Evolutionary conservation across 2,329 filamentous ascomycete genomes (phyloP).

Genomic region (Xylaria arbuscula): DNA sequence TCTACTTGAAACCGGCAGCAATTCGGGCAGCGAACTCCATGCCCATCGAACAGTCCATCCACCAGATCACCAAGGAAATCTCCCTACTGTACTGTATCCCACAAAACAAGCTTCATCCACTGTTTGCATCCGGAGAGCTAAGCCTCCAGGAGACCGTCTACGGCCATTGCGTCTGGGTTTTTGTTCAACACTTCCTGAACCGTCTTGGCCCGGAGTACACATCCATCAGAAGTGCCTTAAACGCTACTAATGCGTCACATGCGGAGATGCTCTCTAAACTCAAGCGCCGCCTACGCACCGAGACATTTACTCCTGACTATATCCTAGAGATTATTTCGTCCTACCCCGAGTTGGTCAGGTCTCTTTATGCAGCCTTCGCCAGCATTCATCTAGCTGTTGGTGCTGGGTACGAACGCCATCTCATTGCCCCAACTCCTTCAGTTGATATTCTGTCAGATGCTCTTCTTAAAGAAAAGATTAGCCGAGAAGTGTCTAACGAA

Average conservation of each 20-base stretch:
- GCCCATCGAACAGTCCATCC: conserved; percentile 91
- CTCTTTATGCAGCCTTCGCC: conserved; percentile 91
- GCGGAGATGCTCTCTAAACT: conserved; percentile 90
- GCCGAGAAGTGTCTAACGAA: conserved; percentile 85
- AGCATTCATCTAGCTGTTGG: conserved; percentile 77
- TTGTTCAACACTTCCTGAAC: conserved; percentile 98
- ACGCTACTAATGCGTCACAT: conserved; percentile 83
- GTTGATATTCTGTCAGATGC: conserved; percentile 79
- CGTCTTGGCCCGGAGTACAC: conserved; percentile 92
- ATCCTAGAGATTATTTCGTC: conserved; percentile 96
- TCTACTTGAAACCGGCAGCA: conserved; percentile 84
- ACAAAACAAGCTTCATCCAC: conserved; percentile 92
- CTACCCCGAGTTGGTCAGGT: conserved; percentile 87
- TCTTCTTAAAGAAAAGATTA: conserved; percentile 79
- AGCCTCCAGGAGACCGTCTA: conserved; percentile 98
- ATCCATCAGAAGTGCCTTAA: conserved; percentile 83
- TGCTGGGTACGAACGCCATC: conserved; percentile 61
- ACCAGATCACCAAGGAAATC: conserved; percentile 99
- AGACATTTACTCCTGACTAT: conserved; percentile 98
- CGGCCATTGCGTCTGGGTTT: conserved; percentile 96
- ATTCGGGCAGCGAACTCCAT: conserved; percentile 70
- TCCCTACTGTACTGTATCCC: conserved; percentile 97
- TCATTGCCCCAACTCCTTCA: conserved; percentile 65
- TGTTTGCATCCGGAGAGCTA: conserved; percentile 86
- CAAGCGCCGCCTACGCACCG: conserved; percentile 92